A percentile compares a stretch with the other conserved stretches of the same genome.
These are phyloP conservation scores for Pichia sp. DNA, from an alignment of 1,139 yeast genomes.

Conservation along the genomic window DNA sequence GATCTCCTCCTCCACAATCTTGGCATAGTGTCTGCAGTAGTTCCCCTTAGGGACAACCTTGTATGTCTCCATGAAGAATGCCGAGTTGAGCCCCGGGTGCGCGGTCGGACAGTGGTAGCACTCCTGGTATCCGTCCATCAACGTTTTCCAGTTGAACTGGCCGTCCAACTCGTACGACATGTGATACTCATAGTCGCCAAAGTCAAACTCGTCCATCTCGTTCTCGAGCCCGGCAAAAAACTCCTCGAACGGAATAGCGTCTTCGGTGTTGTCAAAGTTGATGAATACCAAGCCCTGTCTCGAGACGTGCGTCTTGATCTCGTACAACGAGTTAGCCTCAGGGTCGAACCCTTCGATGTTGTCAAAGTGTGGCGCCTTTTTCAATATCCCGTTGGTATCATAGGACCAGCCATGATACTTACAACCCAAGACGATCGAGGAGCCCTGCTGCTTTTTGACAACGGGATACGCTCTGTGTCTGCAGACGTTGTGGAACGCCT, in stretches of 20 bases:
- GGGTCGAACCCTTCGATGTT: slow-evolving; percentile 54
- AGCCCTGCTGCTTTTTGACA: slow-evolving; percentile 54
- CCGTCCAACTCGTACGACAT: slow-evolving; percentile 65
- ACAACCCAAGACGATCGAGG: slow-evolving; percentile 53
- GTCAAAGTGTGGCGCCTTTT: slow-evolving; percentile 60
- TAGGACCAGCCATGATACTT: slow-evolving; percentile 66
- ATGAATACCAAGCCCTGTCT: slow-evolving; percentile 54
- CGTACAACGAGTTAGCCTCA: slow-evolving; percentile 51
- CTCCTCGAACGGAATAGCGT: slow-evolving; percentile 42
- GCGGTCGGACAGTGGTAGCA: slow-evolving; percentile 67
- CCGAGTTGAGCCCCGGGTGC: slow-evolving; percentile 54
- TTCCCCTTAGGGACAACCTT: slow-evolving; percentile 55
- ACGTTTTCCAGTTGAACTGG: slow-evolving; percentile 60
- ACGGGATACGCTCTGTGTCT: slow-evolving; percentile 64
- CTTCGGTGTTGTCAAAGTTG: slow-evolving; percentile 43
- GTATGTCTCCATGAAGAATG: slow-evolving; percentile 61
- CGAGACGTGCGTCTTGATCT: slow-evolving; percentile 51
- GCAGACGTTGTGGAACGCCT: slow-evolving; percentile 61
- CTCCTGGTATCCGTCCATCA: slow-evolving; percentile 66
- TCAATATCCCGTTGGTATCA: slow-evolving; percentile 52
- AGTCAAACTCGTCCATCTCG: slow-evolving; percentile 55
- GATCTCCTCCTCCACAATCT: slow-evolving; percentile 46
- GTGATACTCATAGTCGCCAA: slow-evolving; percentile 56
- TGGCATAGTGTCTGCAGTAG: slow-evolving; percentile 60
- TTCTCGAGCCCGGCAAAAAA: slow-evolving; percentile 48